Evolutionary conservation across 306 rosid genomes (phyloP).

Genomic region (Vigna trinervia): DNA sequence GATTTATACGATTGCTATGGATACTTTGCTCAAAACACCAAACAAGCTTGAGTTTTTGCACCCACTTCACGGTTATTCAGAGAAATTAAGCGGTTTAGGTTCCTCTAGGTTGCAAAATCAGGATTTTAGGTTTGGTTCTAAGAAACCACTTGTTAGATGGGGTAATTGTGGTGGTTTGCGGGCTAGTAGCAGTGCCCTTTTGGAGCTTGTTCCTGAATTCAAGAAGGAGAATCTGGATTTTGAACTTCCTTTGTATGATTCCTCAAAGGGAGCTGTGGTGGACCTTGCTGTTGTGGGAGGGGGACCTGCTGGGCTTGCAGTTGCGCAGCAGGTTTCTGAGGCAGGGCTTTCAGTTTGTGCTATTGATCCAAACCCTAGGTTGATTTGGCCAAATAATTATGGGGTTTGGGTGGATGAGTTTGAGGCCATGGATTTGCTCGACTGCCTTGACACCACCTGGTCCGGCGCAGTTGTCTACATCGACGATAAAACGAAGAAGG

Average conservation of each 20-base stretch:
- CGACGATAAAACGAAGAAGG: conserved; percentile 67
- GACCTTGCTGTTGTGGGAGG: conserved; percentile 98
- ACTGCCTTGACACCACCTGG: conserved; percentile 97
- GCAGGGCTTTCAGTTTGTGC: conserved; percentile 95
- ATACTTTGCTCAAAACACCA: conserved; percentile 88
- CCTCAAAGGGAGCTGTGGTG: conserved; percentile 75
- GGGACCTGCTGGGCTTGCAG: conserved; percentile 97
- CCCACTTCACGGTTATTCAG: conserved; percentile 82
- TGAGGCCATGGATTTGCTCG: conserved; percentile 94
- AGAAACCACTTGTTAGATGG: conserved; percentile 56
- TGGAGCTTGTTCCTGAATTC: conserved; percentile 94
- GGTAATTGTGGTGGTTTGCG: conserved; percentile 54
- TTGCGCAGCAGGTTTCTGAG: conserved; percentile 96
- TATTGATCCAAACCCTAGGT: conserved; percentile 84
- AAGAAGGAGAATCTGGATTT: conserved; percentile 88
- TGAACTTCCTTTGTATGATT: conserved; percentile 90
- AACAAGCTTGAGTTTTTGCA: conserved; percentile 81
- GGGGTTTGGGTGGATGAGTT: conserved; percentile 99
- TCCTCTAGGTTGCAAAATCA: conserved; percentile 61
- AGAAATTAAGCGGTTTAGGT: conserved; percentile 57
- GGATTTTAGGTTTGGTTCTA: conserved; percentile 67
- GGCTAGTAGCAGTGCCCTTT: conserved; percentile 70
- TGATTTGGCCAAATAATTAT: conserved; percentile 97
- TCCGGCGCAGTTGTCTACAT: conserved; percentile 88
- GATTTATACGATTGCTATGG: conserved; percentile 60